Evolutionary conservation across 1,139 yeast genomes (phyloP), one percentile per base, ranked within the genome.

Genomic region (Pichia sp.): DNA sequence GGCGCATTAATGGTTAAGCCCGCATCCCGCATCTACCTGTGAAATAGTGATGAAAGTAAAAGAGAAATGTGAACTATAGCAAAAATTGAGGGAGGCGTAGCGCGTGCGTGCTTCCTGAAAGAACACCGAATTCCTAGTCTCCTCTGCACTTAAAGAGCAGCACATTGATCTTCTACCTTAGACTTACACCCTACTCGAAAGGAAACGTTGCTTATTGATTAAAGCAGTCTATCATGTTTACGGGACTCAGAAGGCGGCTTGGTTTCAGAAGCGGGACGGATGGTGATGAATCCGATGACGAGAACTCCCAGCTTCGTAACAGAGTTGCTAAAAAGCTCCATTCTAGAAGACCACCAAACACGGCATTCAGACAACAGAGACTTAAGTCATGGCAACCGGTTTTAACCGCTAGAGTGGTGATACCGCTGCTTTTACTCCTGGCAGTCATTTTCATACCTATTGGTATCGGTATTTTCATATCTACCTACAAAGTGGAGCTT

Each of bases 361-460:
- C 91, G 4, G 91, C 91, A 3, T 82, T 82, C 52, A 70, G 88
- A 51, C 93, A 82, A 52, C 86, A 78, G 50, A 61, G 86, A 55
- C 60, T 78, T 48, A 79, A 80, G 53, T 81, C 91, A 40, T 82
- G 91, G 91, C 91, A 82, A 58, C 91, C 91, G 1, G 78, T 81
- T 32, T 66, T 82, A 39, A 77, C 87, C 1, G 88, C 91, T 4
- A 77, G 73, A 47, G 71, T 82, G n/a, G 87, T 81, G 36, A 66
- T 82, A 18, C 91, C 91, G 4, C 59, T 81, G 22, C 60, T 82
- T 27, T 62, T 80, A 16, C 44, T 80, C 20, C 55, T 77, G 22
- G 81, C 83, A 0, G 60, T 78, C n/a, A 67, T 82, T 13, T 80
- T 80, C 58, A 77, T 82, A 1, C 91, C 91, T 0, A 66, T 82